Base-by-base conservation (phyloP, 75 land plant species). In the Pinus taeda region DNA sequence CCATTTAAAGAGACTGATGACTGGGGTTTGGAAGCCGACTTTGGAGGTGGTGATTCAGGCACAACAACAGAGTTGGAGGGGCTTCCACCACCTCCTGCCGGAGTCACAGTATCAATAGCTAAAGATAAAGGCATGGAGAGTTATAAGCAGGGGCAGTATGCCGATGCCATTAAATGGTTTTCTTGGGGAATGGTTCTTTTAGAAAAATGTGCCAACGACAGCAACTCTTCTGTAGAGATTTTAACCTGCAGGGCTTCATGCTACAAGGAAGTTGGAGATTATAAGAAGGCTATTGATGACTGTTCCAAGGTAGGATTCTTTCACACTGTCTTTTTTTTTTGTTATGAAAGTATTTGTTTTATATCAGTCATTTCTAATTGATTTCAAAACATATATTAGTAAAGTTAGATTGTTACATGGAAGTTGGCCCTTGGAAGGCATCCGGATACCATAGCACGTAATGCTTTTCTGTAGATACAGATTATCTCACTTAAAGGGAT, bases 151-250 rank as follows among this genome's bases (percentile, higher is more conserved):
- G 99, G 99, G 55, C 99, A 97, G 74, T 97, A 85, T 83, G 92
- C 98, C 26, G 98, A 97, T 88, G 93, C 98, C 37, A 97, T 97
- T 21, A 94, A 97, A 78, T 97, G 99, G 99, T 83, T 97, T 18
- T 90, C 99, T 59, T 97, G 99, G 99, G 90, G 98, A 13, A 77
- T 85, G 26, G 79, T 88, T 61, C 89, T 97, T 58, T 60, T 92
- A 36, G 90, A 92, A 75, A 92, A 96, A 64, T 57, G 83, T 53
- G 74, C 8, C 57, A 53, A 62, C 18, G 88, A 85, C 9, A 84
- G 85, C 57, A 75, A 66, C 71, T 83, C 42, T 74, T n/a, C 76
- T 9, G 22, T 71, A 2, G 93, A 93, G 65, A 93, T 93, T 33
- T 79, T 97, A 20, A 79, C 90, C 1, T 83, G 87, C 81, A 75